Percentiles rank a stretch among this genome's conserved stretches.
These are phyloP conservation scores for Penicillium sp. DNA, from an alignment of 2,329 filamentous ascomycete genomes.

Conservation along the genomic window DNA sequence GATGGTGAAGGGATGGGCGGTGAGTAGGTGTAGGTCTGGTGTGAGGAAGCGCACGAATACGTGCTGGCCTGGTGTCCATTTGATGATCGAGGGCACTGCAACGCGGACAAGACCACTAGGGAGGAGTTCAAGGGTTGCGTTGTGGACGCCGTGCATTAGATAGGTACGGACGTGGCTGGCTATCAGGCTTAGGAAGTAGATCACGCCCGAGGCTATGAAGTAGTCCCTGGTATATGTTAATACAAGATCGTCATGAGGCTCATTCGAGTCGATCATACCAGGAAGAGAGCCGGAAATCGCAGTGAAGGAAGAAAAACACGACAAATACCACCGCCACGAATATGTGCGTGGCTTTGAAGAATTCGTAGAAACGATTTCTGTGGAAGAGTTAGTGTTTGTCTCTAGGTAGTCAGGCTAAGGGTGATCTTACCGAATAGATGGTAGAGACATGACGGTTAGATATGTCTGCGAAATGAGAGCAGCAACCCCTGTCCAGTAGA, in stretches of 20 bases:
- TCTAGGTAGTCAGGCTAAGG: not conserved
- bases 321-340: conserved; percentile 52
- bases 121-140: conserved; percentile 42
- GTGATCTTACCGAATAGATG: conserved; percentile 46
- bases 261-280: conserved; percentile 37
- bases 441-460: conserved; percentile 54
- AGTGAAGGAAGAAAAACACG: conserved; percentile 59
- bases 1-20: conserved; percentile 54
- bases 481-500: conserved; percentile 57
- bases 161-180: conserved; percentile 46
- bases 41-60: conserved; percentile 52
- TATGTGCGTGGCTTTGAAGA: conserved; percentile 58
- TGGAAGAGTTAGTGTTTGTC: not conserved
- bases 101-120: conserved; percentile 43
- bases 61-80: conserved; percentile 54
- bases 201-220: conserved; percentile 53
- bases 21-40: conserved; percentile 41
- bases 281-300: conserved; percentile 51
- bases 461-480: conserved; percentile 54
- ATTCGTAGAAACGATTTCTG: conserved; percentile 55
- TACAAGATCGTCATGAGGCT: not conserved
- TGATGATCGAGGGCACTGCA: conserved; percentile 40
- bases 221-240: conserved; percentile 48
- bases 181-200: conserved; percentile 49
- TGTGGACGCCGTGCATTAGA: conserved; percentile 47